A percentile compares a stretch with the other conserved stretches of the same genome.
Conservation (phyloP, 345 rosid species). For the Ceriops decandra region DNA sequence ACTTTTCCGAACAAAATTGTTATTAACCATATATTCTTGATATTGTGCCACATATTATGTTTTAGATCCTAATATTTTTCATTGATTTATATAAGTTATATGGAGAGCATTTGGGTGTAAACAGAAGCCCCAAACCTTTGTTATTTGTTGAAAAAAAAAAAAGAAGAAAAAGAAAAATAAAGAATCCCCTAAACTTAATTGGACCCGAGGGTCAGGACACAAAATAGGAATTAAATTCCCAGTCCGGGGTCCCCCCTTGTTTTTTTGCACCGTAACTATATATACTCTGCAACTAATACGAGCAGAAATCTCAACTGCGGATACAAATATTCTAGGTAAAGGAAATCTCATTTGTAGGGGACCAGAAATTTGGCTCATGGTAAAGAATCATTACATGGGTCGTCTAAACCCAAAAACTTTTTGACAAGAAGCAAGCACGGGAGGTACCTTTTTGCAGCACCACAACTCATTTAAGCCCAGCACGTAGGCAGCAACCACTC, state of each 20-base stretch:
- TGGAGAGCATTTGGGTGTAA: too few relatives aligned
- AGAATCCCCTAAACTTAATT: too few relatives aligned
- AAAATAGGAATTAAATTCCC: background rate
- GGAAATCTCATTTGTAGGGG: constrained; percentile 8
- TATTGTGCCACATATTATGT: too few relatives aligned
- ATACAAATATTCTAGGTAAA: background rate
- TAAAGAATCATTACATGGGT: background rate
- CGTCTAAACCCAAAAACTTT: background rate
- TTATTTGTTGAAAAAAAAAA: too few relatives aligned
- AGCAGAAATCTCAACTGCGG: background rate
- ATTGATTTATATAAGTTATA: too few relatives aligned
- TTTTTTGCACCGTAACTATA: background rate
- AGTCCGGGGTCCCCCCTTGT: background rate
- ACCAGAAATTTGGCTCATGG: background rate
- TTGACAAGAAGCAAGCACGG: too few relatives aligned
- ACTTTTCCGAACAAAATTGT: too few relatives aligned
- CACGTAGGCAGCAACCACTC: background rate
- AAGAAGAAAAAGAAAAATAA: too few relatives aligned
- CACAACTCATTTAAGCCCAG: background rate
- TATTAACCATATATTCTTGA: too few relatives aligned
- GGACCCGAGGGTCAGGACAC: too few relatives aligned
- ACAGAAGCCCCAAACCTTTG: too few relatives aligned
- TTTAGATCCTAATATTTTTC: too few relatives aligned
- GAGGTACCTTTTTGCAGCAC: background rate
- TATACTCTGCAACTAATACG: background rate